Evolutionary conservation across 2,329 filamentous ascomycete species (phyloP).

Genomic region (Cordyceps farinosa): DNA sequence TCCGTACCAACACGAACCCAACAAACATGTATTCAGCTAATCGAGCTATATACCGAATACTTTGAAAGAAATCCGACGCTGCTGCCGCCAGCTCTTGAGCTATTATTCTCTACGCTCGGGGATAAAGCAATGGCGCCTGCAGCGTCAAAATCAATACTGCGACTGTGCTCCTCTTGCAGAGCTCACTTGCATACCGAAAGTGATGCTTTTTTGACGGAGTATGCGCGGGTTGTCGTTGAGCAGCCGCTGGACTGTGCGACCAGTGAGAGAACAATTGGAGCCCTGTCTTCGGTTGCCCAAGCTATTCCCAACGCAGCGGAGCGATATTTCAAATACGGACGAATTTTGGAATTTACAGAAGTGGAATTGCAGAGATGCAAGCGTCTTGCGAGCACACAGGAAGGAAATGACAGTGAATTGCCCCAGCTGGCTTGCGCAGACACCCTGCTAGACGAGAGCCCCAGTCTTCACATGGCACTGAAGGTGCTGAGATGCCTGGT

Average conservation of each 20-base stretch:
- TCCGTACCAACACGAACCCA: slow-evolving; percentile 59
- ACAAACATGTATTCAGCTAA: slow-evolving; percentile 65
- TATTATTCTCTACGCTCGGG: slow-evolving; percentile 68
- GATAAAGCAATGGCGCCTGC: slow-evolving; percentile 60
- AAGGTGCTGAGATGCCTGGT: slow-evolving; percentile 64
- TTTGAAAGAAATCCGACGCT: slow-evolving; percentile 67
- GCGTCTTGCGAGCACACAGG: background rate
- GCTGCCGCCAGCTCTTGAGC: slow-evolving; percentile 66
- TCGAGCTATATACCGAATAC: slow-evolving; percentile 72
- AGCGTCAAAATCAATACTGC: slow-evolving; percentile 70
- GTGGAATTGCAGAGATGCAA: slow-evolving; percentile 44
- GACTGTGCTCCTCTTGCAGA: slow-evolving; percentile 73
- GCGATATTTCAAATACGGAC: slow-evolving; percentile 52
- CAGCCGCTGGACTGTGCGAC: slow-evolving; percentile 59
- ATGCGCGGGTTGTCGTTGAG: slow-evolving; percentile 57
- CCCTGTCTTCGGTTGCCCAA: slow-evolving; percentile 72
- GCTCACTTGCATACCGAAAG: slow-evolving; percentile 64
- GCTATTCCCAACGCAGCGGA: slow-evolving; percentile 58
- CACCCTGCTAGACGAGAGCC: slow-evolving; percentile 37
- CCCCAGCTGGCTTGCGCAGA: slow-evolving; percentile 22
- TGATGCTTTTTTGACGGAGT: slow-evolving; percentile 66
- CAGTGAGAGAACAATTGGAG: slow-evolving; percentile 70
- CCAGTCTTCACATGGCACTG: slow-evolving; percentile 46
- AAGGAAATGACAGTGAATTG: background rate
- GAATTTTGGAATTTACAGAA: slow-evolving; percentile 59